phyloP scores from a whole-genome alignment of 768 basidiomycete species.

The Trametes punicea region DNA sequence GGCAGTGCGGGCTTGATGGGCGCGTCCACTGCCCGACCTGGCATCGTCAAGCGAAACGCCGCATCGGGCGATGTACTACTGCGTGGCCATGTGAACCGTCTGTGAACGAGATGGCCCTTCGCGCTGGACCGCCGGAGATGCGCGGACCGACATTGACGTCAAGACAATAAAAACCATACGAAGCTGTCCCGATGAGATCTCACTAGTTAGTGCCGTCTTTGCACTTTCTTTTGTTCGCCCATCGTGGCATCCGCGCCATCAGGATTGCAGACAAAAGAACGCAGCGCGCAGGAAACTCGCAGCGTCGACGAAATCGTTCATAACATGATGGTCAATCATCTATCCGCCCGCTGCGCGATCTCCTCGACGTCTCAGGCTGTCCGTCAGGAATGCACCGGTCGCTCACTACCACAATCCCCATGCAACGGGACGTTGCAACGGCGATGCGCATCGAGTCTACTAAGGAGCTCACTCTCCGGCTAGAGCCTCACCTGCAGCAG shows the following conservation, averaged over 20 bases:
- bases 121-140: neutral
- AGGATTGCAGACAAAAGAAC: conserved; percentile 9
- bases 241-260: neutral
- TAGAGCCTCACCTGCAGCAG: neutral
- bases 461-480: conserved; percentile 12
- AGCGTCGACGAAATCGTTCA: conserved; percentile 8
- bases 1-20: neutral
- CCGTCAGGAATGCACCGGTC: conserved; percentile 11
- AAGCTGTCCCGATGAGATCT: conserved; percentile 9
- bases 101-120: conserved; percentile 5
- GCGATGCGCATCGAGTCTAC: neutral
- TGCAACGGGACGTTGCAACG: conserved; percentile 13
- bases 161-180: conserved; percentile 7
- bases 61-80: neutral
- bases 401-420: conserved; percentile 14
- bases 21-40: neutral
- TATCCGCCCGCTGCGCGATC: conserved; percentile 1
- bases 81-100: conserved; percentile 12
- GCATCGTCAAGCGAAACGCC: conserved; percentile 6
- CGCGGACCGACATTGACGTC: conserved; percentile 2
- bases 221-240: conserved; percentile 12
- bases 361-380: conserved; percentile 3
- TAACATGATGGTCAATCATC: conserved; percentile 15
- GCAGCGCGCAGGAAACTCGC: neutral
- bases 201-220: neutral